Base-by-base conservation (phyloP, 2,329 filamentous ascomycete species). In the Gaeumannomyces tritici region DNA sequence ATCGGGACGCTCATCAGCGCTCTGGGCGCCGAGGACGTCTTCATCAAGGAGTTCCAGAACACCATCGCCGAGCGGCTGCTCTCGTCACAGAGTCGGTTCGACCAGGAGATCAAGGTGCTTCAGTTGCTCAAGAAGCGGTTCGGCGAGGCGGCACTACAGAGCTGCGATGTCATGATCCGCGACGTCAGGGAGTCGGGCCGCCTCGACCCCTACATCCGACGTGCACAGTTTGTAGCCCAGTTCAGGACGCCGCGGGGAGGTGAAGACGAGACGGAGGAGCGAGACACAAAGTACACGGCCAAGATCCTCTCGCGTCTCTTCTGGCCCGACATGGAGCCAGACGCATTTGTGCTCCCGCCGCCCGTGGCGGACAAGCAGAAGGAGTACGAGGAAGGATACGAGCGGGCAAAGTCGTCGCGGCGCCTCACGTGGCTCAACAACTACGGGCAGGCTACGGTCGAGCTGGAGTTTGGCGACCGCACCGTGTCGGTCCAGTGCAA, bases 101-200 rank as follows among this genome's bases (percentile, higher is more conserved):
- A 89, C 64, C 91, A 91, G 72, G 95, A 89, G 74, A 84, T 90
- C 62, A 88, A 89, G 62, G 89, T 97, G 5, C 81, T 98, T 7
- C 87, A 93, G 63, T 82, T 98, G 12, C 82, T 99, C 64, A 97
- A 97, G 76, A 83, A 90, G 65, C 87, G 93, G 11, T 93, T 97
- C 63, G 93, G 93, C 28, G 91, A 97, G 67, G 82, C 84, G 31
- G 87, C 91, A 21, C 78, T 99, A 57, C 95, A 98, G 72, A 90
- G 90, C 59, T 97, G 93, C 73, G 93, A 99, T 71, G 95, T 99
- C 69, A 99, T 99, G 95, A 84, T 99, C 63, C 90, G 89, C 66
- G 95, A 99, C 72, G 89, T 98, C 47, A 83, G 89, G 66, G 93
- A 97, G 70, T 96, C 92, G 1, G 82, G 83, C 64, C 83, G 85